Percentiles rank a stretch among this genome's conserved stretches.
These are phyloP conservation scores for Termitomyces heimii DNA, from an alignment of 768 basidiomycete species.

Conservation along the genomic window DNA sequence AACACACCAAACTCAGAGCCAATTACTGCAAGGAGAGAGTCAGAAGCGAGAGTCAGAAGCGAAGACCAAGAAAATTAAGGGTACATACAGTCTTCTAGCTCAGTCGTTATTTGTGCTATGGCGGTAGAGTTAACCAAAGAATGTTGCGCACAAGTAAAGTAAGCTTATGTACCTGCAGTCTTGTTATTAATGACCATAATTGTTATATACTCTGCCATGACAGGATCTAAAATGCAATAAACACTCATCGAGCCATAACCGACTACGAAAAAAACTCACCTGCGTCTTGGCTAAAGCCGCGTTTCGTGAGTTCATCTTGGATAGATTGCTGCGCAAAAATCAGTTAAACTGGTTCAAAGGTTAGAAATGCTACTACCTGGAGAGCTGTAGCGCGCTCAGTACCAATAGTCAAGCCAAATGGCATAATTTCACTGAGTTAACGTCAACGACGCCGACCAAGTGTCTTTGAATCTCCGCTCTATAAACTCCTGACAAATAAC, in stretches of 20 bases:
- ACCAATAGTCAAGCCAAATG: slow-evolving; percentile 72
- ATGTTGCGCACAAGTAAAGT: neutral
- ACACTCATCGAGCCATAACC: neutral
- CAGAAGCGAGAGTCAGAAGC: neutral
- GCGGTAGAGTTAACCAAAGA: slow-evolving; percentile 10
- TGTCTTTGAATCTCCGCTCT: slow-evolving; percentile 26
- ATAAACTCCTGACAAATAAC: slow-evolving; percentile 10
- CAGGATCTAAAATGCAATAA: slow-evolving; percentile 52
- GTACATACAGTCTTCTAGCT: slow-evolving; percentile 73
- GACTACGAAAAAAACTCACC: slow-evolving; percentile 38
- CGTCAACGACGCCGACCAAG: slow-evolving; percentile 21
- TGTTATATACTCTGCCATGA: slow-evolving; percentile 93
- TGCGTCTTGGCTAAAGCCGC: slow-evolving; percentile 70
- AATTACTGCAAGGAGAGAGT: slow-evolving; percentile 41
- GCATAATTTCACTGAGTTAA: slow-evolving; percentile 37
- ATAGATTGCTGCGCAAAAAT: slow-evolving; percentile 54
- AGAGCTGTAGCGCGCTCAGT: slow-evolving; percentile 70
- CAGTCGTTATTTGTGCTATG: slow-evolving; percentile 79
- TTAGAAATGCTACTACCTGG: slow-evolving; percentile 41
- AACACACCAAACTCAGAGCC: slow-evolving; percentile 74
- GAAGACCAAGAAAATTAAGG: neutral
- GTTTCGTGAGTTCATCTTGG: slow-evolving; percentile 72
- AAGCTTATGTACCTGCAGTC: slow-evolving; percentile 50
- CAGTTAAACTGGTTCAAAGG: neutral
- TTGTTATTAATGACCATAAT: slow-evolving; percentile 96